Base-by-base conservation (phyloP, 345 rosid genomes). In the Turnera subulata region DNA sequence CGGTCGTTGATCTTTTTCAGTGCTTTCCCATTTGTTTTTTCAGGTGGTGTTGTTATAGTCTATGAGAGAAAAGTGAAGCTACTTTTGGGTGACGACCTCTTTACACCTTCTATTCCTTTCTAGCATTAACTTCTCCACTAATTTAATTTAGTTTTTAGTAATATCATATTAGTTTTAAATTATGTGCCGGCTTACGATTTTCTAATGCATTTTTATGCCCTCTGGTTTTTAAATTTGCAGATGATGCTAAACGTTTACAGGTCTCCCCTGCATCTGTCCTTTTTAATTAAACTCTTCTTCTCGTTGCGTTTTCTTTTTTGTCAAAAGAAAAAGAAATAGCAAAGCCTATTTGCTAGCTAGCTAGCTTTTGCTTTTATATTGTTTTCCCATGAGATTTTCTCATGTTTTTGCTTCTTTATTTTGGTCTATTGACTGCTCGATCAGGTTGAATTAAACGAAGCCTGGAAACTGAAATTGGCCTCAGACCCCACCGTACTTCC, bases 11-110 rank as follows among this genome's bases (percentile, higher is more conserved):
- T 23, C 4, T 50, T 43, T 5, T 6, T 13, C 12, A 1, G 6
- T 13, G 4, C 20, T 47, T 19, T 29, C 19, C 58, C 1, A 14
- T 17, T 8, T 24, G 11, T 6, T 15, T 49, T n/a, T 58, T 69
- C 16, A 87, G 99, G 97, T 61, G 97, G 97, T 35, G 96, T 93
- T 33, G 97, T 87, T 38, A 89, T 89, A 60, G 91, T 93, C n/a
- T 93, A 85, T 17, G 89, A 93, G 73, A 73, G 83, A 67, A 89
- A 89, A 83, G 97, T 93, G 72, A 84, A 83, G 64, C 82, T 93
- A 24, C 85, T 89, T 13, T 82, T 74, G 11, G 99, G 97, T 93
- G 78, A 63, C 2, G 37, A 24, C 5, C 3, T 25, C 15, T 37
- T 39, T 22, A 0, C n/a, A 46, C n/a, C n/a, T n/a, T 25, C 20